phyloP scores from a whole-genome alignment of 805 yeast genomes.

The Teunomyces panamensis region DNA sequence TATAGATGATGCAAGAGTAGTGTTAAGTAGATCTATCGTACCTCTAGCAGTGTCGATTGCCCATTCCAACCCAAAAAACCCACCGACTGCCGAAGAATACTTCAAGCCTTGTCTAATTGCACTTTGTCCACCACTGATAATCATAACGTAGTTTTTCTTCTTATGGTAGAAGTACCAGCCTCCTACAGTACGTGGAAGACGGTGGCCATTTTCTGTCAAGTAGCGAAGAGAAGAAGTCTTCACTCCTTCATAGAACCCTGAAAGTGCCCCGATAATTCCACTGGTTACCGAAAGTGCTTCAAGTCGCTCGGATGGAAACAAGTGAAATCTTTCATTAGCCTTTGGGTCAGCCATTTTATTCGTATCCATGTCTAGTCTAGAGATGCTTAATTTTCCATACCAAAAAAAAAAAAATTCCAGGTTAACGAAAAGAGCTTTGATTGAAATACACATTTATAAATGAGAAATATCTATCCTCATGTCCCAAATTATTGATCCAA shows the following conservation, averaged over 20 bases:
- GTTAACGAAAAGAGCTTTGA: neutral
- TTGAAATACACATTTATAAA: neutral
- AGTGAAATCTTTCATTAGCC: constrained; percentile 45
- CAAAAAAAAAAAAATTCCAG: neutral
- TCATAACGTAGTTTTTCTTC: constrained; percentile 72
- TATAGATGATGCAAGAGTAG: constrained; percentile 54
- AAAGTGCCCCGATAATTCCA: constrained; percentile 43
- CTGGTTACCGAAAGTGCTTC: constrained; percentile 37
- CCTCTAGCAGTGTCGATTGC: constrained; percentile 52
- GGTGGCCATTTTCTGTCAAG: constrained; percentile 77
- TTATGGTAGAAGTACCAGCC: constrained; percentile 91
- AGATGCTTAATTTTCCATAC: neutral
- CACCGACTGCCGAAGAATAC: constrained; percentile 43
- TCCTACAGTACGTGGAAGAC: constrained; percentile 72
- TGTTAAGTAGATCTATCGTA: constrained; percentile 57
- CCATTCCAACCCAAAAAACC: constrained; percentile 62
- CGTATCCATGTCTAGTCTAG: neutral
- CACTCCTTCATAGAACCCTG: constrained; percentile 63
- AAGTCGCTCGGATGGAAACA: constrained; percentile 47
- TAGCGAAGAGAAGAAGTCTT: constrained; percentile 54
- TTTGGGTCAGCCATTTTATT: constrained; percentile 4
- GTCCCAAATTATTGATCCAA: constrained; percentile 64
- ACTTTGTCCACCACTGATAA: constrained; percentile 48
- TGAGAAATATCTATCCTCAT: neutral
- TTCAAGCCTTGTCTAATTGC: constrained; percentile 42